Conservation (phyloP, 2,329 filamentous ascomycete genomes). For the Ophiostoma australiae region DNA sequence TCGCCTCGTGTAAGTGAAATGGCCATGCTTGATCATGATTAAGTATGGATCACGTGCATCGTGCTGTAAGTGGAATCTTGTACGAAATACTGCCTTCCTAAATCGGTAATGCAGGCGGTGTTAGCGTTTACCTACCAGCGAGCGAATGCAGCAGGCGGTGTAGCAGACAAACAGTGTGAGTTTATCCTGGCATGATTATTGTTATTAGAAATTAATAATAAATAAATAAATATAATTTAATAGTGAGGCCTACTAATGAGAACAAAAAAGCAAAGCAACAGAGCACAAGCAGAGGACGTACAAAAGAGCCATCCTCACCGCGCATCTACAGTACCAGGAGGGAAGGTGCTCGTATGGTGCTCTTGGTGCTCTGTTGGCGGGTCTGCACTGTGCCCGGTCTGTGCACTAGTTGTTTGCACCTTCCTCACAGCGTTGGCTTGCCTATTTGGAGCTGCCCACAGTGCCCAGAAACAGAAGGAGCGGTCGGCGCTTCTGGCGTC, state of each 20-base stretch:
- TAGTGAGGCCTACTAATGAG: not conserved
- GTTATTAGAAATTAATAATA: too few relatives aligned
- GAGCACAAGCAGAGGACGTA: not conserved
- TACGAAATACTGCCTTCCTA: constrained; percentile 18
- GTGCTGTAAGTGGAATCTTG: constrained; percentile 1
- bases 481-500: not conserved
- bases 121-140: not conserved
- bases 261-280: not conserved
- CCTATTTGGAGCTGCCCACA: not conserved
- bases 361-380: constrained; percentile 2
- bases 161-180: not conserved
- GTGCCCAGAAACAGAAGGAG: constrained; percentile 16
- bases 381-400: constrained; percentile 13
- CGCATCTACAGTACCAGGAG: constrained; percentile 6
- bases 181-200: too few relatives aligned
- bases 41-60: constrained; percentile 16
- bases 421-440: constrained; percentile 21
- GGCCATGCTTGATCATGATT: not conserved
- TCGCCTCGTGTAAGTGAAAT: not conserved
- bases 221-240: not conserved
- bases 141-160: constrained; percentile 12
- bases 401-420: constrained; percentile 18
- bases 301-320: not conserved
- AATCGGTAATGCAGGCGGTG: constrained; percentile 16
- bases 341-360: constrained; percentile 12